Base-by-base conservation (phyloP, 2,329 filamentous ascomycete species). In the Exophiala dermatitidis region DNA sequence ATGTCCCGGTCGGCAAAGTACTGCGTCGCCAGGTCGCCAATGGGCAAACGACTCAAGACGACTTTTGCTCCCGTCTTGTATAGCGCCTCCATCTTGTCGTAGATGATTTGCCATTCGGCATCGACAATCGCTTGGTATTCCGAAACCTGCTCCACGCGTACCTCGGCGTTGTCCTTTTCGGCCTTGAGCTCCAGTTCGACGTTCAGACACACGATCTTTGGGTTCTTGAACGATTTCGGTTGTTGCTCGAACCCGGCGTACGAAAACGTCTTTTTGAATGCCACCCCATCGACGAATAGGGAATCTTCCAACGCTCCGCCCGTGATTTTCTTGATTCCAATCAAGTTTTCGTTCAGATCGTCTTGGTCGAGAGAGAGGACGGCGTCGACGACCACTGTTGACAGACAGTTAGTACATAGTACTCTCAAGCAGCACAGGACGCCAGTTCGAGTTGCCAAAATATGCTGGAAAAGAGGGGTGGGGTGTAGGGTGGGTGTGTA, bases 41-140 rank as follows among this genome's bases (percentile, higher is more conserved):
- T 97, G 38, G 93, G 93, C 58, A 97, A 79, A 75, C 96, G 97
- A 74, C 89, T 95, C 53, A 98, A 83, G 40, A 98, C 90, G 48
- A 98, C 90, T 81, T 96, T 95, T 61, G 93, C 93, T 50, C 93
- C 93, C 4, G 91, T 96, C 73, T 91, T 84, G 79, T 91, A 82
- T 50, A 95, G 76, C 46, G 91, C 88, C 76, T 98, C 93, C 70
- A 98, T 87, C 80, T 98, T 98, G 78, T 96, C 91, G 82, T 86
- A 97, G 72, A 98, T 98, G 69, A 98, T 98, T 73, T 96, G 90
- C 93, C 93, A 98, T 74, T 98, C 93, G 31, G 93, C 93, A 68
- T 98, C 93, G 68, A 98, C 93, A 64, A 98, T 96, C 59, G 93
- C 93, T 75, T 98, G 93, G 77, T 98, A 98, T 74, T 98, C 93